Evolutionary conservation across 176 grass and related monocot species (phyloP).

Genomic region (Tillandsia fasciculata): DNA sequence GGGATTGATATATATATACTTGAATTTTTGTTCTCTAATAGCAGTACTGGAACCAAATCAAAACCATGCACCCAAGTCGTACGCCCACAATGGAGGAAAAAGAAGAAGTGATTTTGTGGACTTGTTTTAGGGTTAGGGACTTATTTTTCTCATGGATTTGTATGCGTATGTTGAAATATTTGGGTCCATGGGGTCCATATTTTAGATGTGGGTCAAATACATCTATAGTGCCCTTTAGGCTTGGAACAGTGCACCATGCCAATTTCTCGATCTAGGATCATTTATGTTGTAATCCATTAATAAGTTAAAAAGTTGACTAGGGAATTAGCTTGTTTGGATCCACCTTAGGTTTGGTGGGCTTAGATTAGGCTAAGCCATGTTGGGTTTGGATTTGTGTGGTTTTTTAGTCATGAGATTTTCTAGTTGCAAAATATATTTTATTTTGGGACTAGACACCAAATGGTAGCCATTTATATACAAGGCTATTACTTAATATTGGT

Average conservation of each 20-base stretch:
- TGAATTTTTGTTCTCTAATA: too few species aligned
- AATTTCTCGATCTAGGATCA: background rate
- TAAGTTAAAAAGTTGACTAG: too few species aligned
- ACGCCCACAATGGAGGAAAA: background rate
- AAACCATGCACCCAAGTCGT: background rate
- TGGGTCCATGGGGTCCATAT: slow-evolving; percentile 2
- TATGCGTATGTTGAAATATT: background rate
- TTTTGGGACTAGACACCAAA: too few species aligned
- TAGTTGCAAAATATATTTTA: too few species aligned
- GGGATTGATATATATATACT: too few species aligned
- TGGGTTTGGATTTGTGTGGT: too few species aligned
- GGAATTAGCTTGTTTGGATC: too few species aligned
- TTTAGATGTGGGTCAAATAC: slow-evolving; percentile 8
- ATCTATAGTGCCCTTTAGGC: slow-evolving; percentile 10
- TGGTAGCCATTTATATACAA: too few species aligned
- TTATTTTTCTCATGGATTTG: background rate
- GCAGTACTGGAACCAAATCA: background rate
- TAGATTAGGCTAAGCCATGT: too few species aligned
- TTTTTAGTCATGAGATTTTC: too few species aligned
- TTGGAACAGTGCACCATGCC: slow-evolving; percentile 14
- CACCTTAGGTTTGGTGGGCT: too few species aligned
- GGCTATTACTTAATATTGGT: too few species aligned
- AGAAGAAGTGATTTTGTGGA: background rate
- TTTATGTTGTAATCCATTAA: background rate
- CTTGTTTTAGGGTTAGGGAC: background rate